Evolutionary conservation across 176 grass and related monocot genomes (phyloP), one percentile per base, ranked within the genome.

Genomic region (Aegilops sharonensis): DNA sequence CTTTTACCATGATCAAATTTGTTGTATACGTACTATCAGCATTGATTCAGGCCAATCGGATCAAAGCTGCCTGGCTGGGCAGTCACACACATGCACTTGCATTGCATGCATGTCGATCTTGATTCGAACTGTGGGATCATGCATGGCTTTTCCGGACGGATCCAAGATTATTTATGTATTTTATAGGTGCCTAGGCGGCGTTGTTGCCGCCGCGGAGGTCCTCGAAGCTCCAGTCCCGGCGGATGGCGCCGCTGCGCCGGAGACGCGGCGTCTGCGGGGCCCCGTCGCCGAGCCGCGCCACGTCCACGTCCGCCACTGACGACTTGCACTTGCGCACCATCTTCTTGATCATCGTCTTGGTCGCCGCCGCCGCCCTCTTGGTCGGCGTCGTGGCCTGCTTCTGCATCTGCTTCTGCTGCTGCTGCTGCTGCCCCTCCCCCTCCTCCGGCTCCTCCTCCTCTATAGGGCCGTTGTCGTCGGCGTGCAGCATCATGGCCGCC

Each of bases 161-260:
- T 9, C 29, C 50, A 35, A 20, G 1, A 30, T 10, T 23, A 13
- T 3, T 3, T 35, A 27, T 77, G 14, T 48, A 14, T 48, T 48
- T 48, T 47, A 15, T 47, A 15, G 47, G 47, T 50, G 47, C 47
- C 14, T 52, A 87, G 47, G 86, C 84, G 34, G 78, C 78, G 12
- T 87, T 82, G 42, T 40, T 11, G 68, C 7, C 65, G 8, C 12
- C 68, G 15, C 60, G 21, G 36, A 92, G 68, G 78, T 97, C 87
- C 88, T 97, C 92, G 70, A 97, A 97, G 90, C 92, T 97, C 95
- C 92, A 97, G 57, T 97, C 89, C 86, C 95, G 82, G 11, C 95
- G 86, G 21, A 97, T 31, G 56, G 81, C 95, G 9, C 78, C 71
- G 61, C 92, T 94, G 20, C 95, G 88, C 67, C 83, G 84, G 81